A percentile compares a stretch with the other conserved stretches of the same genome.
Conservation (phyloP, 768 basidiomycete species). For the Piloderma croceum region DNA sequence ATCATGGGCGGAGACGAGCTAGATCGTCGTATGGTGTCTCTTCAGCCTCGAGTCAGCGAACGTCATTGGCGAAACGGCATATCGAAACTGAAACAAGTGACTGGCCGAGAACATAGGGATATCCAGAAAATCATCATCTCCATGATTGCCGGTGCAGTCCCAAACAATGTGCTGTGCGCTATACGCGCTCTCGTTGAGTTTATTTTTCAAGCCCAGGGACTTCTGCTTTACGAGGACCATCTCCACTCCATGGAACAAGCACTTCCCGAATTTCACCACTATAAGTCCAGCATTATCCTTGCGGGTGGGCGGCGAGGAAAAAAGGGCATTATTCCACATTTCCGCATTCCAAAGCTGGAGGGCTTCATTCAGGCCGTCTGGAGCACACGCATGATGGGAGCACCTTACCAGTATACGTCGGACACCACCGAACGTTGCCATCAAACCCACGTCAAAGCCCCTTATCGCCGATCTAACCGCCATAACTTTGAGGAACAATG, state of each 20-base stretch:
- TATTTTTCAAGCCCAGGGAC: conserved; percentile 3
- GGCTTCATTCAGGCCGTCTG: conserved; percentile 3
- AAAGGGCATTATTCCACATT: conserved; percentile 1
- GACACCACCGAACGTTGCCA: conserved; percentile 4
- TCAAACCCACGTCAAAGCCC: background rate
- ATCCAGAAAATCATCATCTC: conserved; percentile 16
- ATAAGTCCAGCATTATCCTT: background rate
- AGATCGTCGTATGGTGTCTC: conserved; percentile 17
- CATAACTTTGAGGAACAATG: background rate
- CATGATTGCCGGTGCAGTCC: conserved; percentile 3
- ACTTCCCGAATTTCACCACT: background rate
- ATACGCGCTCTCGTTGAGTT: background rate
- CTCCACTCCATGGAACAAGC: background rate
- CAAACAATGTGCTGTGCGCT: background rate
- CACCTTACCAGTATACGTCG: conserved; percentile 5
- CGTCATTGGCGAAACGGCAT: conserved; percentile 24
- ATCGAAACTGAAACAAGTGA: conserved; percentile 21
- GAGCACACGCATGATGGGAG: background rate
- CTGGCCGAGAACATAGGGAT: conserved; percentile 23
- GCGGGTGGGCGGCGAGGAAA: conserved; percentile 1
- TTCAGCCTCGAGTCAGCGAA: conserved; percentile 19
- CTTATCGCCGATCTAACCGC: background rate
- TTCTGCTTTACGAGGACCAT: background rate
- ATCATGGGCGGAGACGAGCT: conserved; percentile 19
- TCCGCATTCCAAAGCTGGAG: conserved; percentile 9